Evolutionary conservation across 2,329 filamentous ascomycete genomes (phyloP).

Genomic region (Microdochium nivale): DNA sequence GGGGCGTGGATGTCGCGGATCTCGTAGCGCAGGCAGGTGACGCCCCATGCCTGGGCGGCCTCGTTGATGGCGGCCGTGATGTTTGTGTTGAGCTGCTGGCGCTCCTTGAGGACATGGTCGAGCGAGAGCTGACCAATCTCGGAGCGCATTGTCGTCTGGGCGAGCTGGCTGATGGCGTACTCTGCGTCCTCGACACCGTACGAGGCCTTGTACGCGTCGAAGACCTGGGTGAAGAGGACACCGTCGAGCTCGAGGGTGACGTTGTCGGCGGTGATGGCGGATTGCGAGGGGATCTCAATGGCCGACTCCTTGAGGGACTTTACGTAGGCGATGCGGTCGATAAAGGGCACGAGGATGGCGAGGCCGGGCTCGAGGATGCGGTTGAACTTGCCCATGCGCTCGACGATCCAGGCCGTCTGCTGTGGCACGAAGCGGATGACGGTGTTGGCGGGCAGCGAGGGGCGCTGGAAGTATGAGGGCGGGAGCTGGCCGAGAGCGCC

Average conservation of each 20-base stretch:
- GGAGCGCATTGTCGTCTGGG: conserved; percentile 97
- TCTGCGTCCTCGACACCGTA: conserved; percentile 98
- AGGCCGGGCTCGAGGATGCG: conserved; percentile 87
- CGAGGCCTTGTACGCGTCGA: conserved; percentile 97
- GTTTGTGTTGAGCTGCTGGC: conserved; percentile 90
- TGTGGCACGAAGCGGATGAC: conserved; percentile 96
- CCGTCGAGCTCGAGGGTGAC: conserved; percentile 95
- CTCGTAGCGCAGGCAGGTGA: conserved; percentile 93
- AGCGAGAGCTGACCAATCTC: conserved; percentile 95
- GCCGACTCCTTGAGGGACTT: conserved; percentile 95
- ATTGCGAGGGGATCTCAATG: conserved; percentile 95
- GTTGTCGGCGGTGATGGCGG: conserved; percentile 96
- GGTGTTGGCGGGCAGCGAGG: conserved; percentile 80
- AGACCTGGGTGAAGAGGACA: conserved; percentile 89
- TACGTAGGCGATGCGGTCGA: conserved; percentile 96
- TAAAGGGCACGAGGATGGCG: conserved; percentile 77
- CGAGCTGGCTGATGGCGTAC: conserved; percentile 95
- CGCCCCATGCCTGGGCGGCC: conserved; percentile 92
- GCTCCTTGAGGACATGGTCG: conserved; percentile 96
- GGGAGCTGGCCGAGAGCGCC: conserved; percentile 33
- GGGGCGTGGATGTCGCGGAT: conserved; percentile 98
- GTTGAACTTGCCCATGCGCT: conserved; percentile 98
- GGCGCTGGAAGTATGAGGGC: conserved; percentile 72
- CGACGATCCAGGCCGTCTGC: conserved; percentile 98
- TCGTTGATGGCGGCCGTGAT: conserved; percentile 99